Conservation (phyloP, 2,329 filamentous ascomycete species). For the Fusarium gaditjirri region DNA sequence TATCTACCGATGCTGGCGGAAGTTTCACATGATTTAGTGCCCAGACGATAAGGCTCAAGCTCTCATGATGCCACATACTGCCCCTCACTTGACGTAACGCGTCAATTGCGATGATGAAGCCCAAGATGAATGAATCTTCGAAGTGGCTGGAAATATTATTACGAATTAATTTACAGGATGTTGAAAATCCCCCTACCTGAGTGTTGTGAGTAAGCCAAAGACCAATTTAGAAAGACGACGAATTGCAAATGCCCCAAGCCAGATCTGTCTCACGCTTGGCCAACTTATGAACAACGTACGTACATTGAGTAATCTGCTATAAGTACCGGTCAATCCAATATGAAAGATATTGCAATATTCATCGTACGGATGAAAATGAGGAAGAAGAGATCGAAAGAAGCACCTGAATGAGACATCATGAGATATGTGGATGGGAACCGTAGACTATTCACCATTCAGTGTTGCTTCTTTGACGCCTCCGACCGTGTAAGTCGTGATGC, state of each 20-base stretch:
- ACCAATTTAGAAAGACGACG: not conserved
- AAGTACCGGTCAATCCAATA: not conserved
- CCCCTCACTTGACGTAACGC: conserved; percentile 39
- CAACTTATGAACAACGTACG: not conserved
- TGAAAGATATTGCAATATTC: not conserved
- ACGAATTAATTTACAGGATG: too few species aligned
- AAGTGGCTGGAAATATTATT: not conserved
- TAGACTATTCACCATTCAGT: conserved; percentile 2
- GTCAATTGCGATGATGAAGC: not conserved
- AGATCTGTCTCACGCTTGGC: not conserved
- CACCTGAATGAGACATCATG: not conserved
- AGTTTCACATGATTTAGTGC: not conserved
- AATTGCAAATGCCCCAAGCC: not conserved
- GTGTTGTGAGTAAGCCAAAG: too few species aligned
- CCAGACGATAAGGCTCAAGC: not conserved
- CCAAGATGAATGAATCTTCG: not conserved
- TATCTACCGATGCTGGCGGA: too few species aligned
- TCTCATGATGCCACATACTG: conserved; percentile 18
- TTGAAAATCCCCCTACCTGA: too few species aligned
- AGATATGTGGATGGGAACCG: not conserved
- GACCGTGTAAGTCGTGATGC: conserved; percentile 44
- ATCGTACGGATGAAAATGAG: not conserved
- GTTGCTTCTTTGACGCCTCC: conserved; percentile 38
- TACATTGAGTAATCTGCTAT: not conserved
- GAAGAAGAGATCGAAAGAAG: not conserved